phyloP scores from a whole-genome alignment of 805 yeast genomes.

The Candida maris region DNA sequence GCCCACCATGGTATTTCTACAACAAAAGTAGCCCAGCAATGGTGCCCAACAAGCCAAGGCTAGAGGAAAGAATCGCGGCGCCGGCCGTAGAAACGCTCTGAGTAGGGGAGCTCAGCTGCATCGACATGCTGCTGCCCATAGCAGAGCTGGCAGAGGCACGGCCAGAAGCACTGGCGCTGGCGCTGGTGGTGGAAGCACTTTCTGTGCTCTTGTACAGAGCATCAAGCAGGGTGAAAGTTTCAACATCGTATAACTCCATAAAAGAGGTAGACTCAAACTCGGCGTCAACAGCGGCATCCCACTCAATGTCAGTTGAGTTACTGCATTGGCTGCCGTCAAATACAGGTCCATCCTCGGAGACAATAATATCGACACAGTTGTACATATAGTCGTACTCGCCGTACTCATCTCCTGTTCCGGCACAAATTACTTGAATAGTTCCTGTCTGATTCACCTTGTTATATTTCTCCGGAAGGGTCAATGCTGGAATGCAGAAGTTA shows the following conservation, averaged over 20 bases:
- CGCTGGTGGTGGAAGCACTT: background rate
- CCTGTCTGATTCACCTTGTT: slow-evolving; percentile 22
- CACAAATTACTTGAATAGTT: slow-evolving; percentile 28
- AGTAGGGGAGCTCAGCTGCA: too few relatives aligned
- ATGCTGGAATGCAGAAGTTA: slow-evolving; percentile 28
- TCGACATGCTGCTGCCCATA: too few relatives aligned
- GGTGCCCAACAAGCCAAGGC: background rate
- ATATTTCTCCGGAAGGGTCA: slow-evolving; percentile 22
- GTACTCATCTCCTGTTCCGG: slow-evolving; percentile 14
- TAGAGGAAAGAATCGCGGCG: slow-evolving; percentile 1
- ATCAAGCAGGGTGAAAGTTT: slow-evolving; percentile 7
- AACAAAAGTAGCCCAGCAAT: slow-evolving; percentile 2
- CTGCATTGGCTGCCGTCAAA: slow-evolving; percentile 27
- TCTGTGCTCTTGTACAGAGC: slow-evolving; percentile 7
- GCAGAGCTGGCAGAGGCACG: too few relatives aligned
- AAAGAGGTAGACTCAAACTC: slow-evolving; percentile 1
- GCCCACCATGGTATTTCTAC: too few relatives aligned
- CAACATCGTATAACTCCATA: slow-evolving; percentile 5
- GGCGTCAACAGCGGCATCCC: slow-evolving; percentile 7
- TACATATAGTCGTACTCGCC: slow-evolving; percentile 24
- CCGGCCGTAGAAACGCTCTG: slow-evolving; percentile 6
- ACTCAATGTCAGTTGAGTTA: slow-evolving; percentile 18
- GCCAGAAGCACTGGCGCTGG: too few relatives aligned
- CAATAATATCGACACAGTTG: slow-evolving; percentile 29
- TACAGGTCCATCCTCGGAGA: slow-evolving; percentile 24